Conservation (phyloP, 2,329 filamentous ascomycete genomes). For the Xylaria sp. region DNA sequence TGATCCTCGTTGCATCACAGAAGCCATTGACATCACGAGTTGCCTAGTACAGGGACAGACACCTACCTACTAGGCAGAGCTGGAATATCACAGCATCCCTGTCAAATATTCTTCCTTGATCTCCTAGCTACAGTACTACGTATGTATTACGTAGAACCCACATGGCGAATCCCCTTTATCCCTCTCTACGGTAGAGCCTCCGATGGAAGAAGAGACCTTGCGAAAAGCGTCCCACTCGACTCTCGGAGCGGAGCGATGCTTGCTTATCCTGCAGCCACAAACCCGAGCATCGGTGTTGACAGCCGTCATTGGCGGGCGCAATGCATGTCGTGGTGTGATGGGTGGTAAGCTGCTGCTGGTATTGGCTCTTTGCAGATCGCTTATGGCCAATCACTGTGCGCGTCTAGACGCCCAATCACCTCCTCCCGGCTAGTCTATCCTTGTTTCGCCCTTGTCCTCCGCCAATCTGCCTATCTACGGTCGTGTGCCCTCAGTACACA, state of each 20-base stretch:
- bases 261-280: constrained; percentile 42
- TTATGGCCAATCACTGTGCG: constrained; percentile 50
- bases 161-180: constrained; percentile 28
- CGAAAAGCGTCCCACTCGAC: constrained; percentile 17
- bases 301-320: constrained; percentile 42
- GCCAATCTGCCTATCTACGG: constrained; percentile 27
- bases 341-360: constrained; percentile 48
- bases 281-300: constrained; percentile 36
- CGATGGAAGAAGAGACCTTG: constrained; percentile 18
- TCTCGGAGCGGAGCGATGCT: constrained; percentile 26
- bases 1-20: constrained; percentile 27
- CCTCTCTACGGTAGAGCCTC: constrained; percentile 1
- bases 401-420: constrained; percentile 56
- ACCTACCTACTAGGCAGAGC: not conserved
- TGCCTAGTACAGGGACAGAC: constrained; percentile 30
- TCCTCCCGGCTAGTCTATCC: constrained; percentile 50
- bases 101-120: constrained; percentile 22
- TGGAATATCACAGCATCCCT: constrained; percentile 31
- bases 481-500: not conserved
- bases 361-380: constrained; percentile 48
- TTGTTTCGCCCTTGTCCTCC: constrained; percentile 34
- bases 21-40: constrained; percentile 25
- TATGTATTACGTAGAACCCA: no score
- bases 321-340: constrained; percentile 49
- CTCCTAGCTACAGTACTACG: not conserved